Base-by-base conservation (phyloP, 352 stramenopile species). In the Phytophthora lateralis region DNA sequence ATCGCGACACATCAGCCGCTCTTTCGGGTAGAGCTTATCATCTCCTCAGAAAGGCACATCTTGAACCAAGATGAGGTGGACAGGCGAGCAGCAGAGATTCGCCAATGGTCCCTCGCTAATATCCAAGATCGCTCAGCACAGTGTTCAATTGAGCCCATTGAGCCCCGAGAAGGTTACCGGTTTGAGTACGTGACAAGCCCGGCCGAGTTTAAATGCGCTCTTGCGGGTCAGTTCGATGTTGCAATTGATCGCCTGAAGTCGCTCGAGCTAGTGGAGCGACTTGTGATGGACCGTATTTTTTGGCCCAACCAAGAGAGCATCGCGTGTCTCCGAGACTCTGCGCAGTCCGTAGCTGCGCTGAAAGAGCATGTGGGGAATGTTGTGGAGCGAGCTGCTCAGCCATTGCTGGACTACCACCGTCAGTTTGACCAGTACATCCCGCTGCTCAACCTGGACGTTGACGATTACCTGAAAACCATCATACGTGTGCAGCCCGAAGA, bases 231-330 rank as follows among this genome's bases (percentile, higher is more conserved):
- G 43, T 97, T 98, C 49, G 89, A 97, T 44, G 71, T 82, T 2
- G 84, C 75, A 2, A 60, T 98, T 10, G 74, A 90, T 42, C 76
- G 78, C 3, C 49, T 98, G 14, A 84, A 95, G 60, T 85, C 91
- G 11, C 78, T 98, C 6, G 81, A 96, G 32, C 73, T 96, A 4
- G 88, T 98, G 5, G 96, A 98, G 57, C 73, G 91, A 12, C 65
- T 96, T 1, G 93, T 98, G 21, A 98, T 98, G 95, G 88, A 98
- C 56, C 85, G 87, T 6, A 90, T 98, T 2, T 98, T 98, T 51
- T 98, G 96, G 96, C 87, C 88, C 2, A 93, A 96, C 32, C 90
- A 98, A 63, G 91, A 97, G 24, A 87, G 90, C 39, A 95, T 98
- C 24, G 72, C 73, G n/a, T 92, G 78, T 20, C 72, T 97, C 2